Percentiles rank a stretch among this genome's conserved stretches.
phyloP scores from a whole-genome alignment of 129 eudicot genomes.

The sunflower (Helianthus annuus) region DNA sequence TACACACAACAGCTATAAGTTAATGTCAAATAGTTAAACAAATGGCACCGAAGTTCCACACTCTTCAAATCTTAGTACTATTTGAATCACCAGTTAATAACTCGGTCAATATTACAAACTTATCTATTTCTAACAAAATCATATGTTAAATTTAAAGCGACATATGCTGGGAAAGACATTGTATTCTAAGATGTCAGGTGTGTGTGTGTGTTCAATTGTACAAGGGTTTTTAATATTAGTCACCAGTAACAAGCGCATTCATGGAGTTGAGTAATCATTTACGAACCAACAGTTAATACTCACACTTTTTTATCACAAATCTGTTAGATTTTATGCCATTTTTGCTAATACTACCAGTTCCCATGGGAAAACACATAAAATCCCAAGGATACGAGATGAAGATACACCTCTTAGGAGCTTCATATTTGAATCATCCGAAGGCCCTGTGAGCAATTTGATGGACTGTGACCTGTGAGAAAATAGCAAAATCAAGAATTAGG shows the following conservation, averaged over 20 bases:
- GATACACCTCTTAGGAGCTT: conserved; percentile 63
- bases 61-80: not conserved
- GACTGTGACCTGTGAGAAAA: conserved; percentile 62
- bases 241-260: not conserved
- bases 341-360: not conserved
- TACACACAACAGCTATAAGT: not conserved
- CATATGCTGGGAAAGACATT: not conserved
- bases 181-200: not conserved
- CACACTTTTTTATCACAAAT: not conserved
- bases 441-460: conserved; percentile 68
- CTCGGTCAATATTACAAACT: not conserved
- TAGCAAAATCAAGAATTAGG: not conserved
- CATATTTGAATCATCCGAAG: conserved; percentile 79
- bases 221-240: not conserved
- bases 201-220: not conserved
- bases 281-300: not conserved
- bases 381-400: conserved; percentile 82
- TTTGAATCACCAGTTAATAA: not conserved
- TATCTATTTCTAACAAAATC: not conserved
- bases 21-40: not conserved
- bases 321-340: not conserved
- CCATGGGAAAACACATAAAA: conserved; percentile 18
- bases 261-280: conserved; percentile 4
- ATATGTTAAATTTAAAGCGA: not conserved
- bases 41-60: not conserved